A percentile compares a stretch with the other conserved stretches of the same genome.
Conservation (phyloP, 768 basidiomycete species). For the Tubosaeta brunneosetosa region DNA sequence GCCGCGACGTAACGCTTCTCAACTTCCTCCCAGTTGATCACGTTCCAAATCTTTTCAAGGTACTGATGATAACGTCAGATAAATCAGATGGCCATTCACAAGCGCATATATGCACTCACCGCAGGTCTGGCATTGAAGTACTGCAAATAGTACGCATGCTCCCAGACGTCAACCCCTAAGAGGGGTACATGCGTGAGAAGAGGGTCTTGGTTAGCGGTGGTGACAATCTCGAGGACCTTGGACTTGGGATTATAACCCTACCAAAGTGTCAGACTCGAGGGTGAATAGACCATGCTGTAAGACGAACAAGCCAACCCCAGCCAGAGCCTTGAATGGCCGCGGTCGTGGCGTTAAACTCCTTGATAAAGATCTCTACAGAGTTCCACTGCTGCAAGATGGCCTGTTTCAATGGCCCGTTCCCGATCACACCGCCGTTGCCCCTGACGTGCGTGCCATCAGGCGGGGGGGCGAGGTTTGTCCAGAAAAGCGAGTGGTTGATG, state of each 20-base stretch:
- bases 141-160: slow-evolving; percentile 95
- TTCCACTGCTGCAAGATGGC: slow-evolving; percentile 68
- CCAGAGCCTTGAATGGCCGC: slow-evolving; percentile 89
- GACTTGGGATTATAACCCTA: slow-evolving; percentile 71
- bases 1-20: slow-evolving; percentile 59
- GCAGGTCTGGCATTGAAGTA: slow-evolving; percentile 94
- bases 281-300: neutral
- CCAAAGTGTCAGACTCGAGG: neutral
- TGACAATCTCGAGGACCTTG: slow-evolving; percentile 77
- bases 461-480: slow-evolving; percentile 86
- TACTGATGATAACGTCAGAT: slow-evolving; percentile 40
- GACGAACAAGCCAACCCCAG: slow-evolving; percentile 93
- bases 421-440: slow-evolving; percentile 59
- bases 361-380: slow-evolving; percentile 65
- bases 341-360: slow-evolving; percentile 81
- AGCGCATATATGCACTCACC: slow-evolving; percentile 44
- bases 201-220: slow-evolving; percentile 96
- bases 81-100: neutral
- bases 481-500: slow-evolving; percentile 95
- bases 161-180: slow-evolving; percentile 94
- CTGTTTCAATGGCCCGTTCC: slow-evolving; percentile 62
- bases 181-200: slow-evolving; percentile 72
- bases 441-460: slow-evolving; percentile 42
- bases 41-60: slow-evolving; percentile 71
- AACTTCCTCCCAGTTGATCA: slow-evolving; percentile 71